Evolutionary conservation across 208 protist genomes (phyloP).

Genomic region (Naegleria gruberi): DNA sequence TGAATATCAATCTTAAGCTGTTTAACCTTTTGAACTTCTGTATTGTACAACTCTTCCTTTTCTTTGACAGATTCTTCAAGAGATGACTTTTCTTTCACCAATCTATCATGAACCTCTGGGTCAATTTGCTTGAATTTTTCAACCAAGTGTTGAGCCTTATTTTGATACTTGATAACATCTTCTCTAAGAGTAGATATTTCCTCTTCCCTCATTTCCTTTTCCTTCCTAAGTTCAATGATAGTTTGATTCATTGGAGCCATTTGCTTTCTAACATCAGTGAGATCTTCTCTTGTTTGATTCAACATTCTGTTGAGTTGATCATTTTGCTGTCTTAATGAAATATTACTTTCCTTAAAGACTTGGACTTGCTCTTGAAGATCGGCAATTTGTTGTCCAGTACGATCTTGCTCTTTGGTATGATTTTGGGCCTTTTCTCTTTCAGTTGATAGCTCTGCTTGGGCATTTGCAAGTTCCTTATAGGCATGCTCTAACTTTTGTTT

Average conservation of each 20-base stretch:
- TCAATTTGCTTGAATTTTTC: constrained; percentile 21
- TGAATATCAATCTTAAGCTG: no score
- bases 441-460: background rate
- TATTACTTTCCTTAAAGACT: constrained; percentile 6
- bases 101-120: background rate
- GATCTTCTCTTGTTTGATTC: background rate
- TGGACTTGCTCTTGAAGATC: background rate
- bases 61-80: background rate
- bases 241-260: background rate
- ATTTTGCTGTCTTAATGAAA: background rate
- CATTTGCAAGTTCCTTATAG: background rate
- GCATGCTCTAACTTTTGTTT: constrained; percentile 6
- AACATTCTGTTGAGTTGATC: background rate
- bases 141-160: background rate
- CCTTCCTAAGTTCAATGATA: background rate
- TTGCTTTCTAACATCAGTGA: background rate
- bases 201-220: background rate
- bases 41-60: no score
- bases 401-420: background rate
- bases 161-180: background rate
- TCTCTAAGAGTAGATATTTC: background rate
- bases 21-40: no score
- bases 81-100: background rate
- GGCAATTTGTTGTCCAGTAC: background rate
- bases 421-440: background rate